These are phyloP conservation scores for Trichoderma pleuroti DNA, from an alignment of 2,329 filamentous ascomycete genomes.

Conservation along the genomic window DNA sequence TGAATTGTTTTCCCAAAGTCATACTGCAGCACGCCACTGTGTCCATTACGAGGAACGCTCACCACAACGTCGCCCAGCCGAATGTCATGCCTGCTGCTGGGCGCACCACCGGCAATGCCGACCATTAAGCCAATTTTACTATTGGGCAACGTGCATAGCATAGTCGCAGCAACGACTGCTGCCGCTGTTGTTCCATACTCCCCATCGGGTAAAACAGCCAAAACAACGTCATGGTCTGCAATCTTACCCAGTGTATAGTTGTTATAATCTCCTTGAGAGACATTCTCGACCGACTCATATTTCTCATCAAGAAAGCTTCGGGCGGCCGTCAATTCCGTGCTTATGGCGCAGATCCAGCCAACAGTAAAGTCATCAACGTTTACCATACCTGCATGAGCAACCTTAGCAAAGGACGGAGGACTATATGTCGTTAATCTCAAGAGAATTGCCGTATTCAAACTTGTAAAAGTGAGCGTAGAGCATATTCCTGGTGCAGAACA, in stretches of 20 bases:
- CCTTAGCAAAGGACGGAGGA: too few relatives aligned
- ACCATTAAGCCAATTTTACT: neutral
- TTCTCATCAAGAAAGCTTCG: neutral
- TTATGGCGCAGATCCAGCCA: neutral
- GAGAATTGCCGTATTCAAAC: neutral
- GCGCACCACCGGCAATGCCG: neutral
- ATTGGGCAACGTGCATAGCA: neutral
- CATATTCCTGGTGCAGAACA: too few relatives aligned
- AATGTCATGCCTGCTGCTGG: neutral
- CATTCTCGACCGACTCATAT: neutral
- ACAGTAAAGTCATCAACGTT: too few relatives aligned
- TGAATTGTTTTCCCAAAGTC: neutral
- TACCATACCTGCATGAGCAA: too few relatives aligned
- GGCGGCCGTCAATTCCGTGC: neutral
- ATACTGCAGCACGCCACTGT: neutral
- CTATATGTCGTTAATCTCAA: too few relatives aligned
- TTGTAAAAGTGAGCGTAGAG: neutral
- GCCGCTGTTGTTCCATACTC: neutral
- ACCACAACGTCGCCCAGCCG: neutral
- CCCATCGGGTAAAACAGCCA: neutral
- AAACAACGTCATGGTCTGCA: neutral
- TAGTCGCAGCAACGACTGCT: accelerated
- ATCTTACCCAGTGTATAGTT: neutral
- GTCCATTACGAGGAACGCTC: accelerated
- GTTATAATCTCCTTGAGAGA: accelerated